Conservation (phyloP, 1,139 yeast genomes). For the Debaryomyces coudertii region DNA sequence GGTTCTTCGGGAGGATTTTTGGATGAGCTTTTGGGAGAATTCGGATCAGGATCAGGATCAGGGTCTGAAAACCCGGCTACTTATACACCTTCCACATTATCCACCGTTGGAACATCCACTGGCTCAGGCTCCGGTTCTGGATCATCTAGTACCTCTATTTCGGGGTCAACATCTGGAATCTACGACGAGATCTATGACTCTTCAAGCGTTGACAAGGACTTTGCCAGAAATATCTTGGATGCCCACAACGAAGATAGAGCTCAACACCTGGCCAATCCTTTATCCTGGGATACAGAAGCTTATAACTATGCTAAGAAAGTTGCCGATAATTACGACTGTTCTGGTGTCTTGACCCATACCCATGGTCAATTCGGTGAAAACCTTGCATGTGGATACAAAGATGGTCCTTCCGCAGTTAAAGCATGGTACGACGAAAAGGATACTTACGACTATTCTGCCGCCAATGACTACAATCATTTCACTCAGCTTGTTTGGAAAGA, state of each 20-base stretch:
- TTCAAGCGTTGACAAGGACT: slow-evolving; percentile 29
- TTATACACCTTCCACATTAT: slow-evolving; percentile 11
- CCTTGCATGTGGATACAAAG: slow-evolving; percentile 71
- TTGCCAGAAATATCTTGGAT: slow-evolving; percentile 46
- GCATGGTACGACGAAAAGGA: slow-evolving; percentile 84
- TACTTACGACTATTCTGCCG: slow-evolving; percentile 52
- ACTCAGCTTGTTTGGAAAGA: slow-evolving; percentile 84
- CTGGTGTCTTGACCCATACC: slow-evolving; percentile 68
- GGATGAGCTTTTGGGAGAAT: slow-evolving; percentile 10
- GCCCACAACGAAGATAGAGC: slow-evolving; percentile 74
- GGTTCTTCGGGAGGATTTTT: slow-evolving; percentile 2
- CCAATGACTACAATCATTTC: slow-evolving; percentile 61
- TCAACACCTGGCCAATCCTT: slow-evolving; percentile 57
- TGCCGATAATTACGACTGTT: slow-evolving; percentile 70
- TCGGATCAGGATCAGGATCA: background rate
- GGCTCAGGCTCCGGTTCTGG: slow-evolving; percentile 12
- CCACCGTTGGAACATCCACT: slow-evolving; percentile 9
- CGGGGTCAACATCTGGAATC: slow-evolving; percentile 13
- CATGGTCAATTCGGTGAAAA: slow-evolving; percentile 86
- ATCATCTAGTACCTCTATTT: slow-evolving; percentile 12
- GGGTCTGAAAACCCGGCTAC: slow-evolving; percentile 12
- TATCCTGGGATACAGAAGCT: slow-evolving; percentile 66
- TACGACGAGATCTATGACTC: slow-evolving; percentile 19
- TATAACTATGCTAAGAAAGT: slow-evolving; percentile 68
- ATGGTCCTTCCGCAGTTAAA: slow-evolving; percentile 58